Evolutionary conservation across 371 early-diverging fungal genomes (phyloP).

Genomic region (Rhizopus sp.): DNA sequence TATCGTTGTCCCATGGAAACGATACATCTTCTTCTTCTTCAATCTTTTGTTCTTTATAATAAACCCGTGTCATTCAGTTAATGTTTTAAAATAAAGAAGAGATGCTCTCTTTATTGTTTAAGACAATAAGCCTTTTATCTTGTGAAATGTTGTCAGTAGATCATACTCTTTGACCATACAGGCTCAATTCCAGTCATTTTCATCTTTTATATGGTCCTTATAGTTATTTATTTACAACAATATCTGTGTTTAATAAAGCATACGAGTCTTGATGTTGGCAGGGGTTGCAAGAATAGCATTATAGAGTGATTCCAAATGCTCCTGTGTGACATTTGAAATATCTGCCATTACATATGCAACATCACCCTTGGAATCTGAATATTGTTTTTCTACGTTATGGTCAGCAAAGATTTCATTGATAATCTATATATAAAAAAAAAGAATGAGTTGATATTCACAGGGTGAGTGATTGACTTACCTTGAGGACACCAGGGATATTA

Average conservation of each 20-base stretch:
- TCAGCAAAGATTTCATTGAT: constrained; percentile 93
- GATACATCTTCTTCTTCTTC: background rate
- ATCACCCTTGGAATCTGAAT: constrained; percentile 90
- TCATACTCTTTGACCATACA: too few relatives aligned
- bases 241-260: constrained; percentile 62
- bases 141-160: background rate
- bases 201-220: too few relatives aligned
- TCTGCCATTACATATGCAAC: constrained; percentile 96
- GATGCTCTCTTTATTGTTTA: background rate
- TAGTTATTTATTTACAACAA: too few relatives aligned
- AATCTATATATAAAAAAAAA: constrained; percentile 47
- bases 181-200: too few relatives aligned
- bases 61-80: background rate
- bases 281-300: constrained; percentile 64
- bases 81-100: background rate
- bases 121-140: background rate
- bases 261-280: constrained; percentile 80
- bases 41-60: background rate
- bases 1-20: constrained; percentile 25
- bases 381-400: constrained; percentile 97
- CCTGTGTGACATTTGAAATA: constrained; percentile 70
- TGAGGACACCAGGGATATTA: constrained; percentile 96
- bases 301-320: constrained; percentile 73
- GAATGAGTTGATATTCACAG: background rate
- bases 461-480: constrained; percentile 39